Evolutionary conservation across 345 rosid species (phyloP).

Genomic region (Gossypioides kirkii): DNA sequence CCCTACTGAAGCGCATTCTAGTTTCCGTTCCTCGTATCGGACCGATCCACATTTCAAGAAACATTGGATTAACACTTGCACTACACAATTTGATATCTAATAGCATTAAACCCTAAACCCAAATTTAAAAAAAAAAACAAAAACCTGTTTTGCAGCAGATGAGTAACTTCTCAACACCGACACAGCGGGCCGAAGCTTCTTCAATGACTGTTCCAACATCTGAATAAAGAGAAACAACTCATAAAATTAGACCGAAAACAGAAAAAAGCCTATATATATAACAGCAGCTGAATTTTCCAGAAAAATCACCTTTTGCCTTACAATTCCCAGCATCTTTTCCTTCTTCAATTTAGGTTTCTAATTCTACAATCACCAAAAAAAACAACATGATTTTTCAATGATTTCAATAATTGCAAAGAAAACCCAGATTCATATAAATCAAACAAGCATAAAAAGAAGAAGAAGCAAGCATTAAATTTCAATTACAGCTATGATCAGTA

Average conservation of each 20-base stretch:
- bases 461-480: background rate
- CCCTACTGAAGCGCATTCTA: no score
- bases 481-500: background rate
- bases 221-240: constrained; percentile 9
- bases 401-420: background rate
- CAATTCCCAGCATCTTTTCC: constrained; percentile 44
- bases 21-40: no score
- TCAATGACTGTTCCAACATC: constrained; percentile 35
- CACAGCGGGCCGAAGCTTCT: constrained; percentile 33
- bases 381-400: background rate
- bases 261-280: background rate
- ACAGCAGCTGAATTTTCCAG: constrained; percentile 18
- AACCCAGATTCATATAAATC: background rate
- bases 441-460: background rate
- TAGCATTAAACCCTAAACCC: background rate
- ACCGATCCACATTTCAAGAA: no score
- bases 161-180: constrained; percentile 45
- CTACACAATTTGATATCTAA: background rate
- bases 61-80: background rate
- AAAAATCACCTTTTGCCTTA: constrained; percentile 35
- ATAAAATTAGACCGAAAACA: background rate
- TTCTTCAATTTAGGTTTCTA: background rate
- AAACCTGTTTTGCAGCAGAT: constrained; percentile 53
- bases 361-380: background rate
- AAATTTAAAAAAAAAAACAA: background rate